phyloP scores from a whole-genome alignment of 2,329 filamentous ascomycete species.

The Cytospora mali region DNA sequence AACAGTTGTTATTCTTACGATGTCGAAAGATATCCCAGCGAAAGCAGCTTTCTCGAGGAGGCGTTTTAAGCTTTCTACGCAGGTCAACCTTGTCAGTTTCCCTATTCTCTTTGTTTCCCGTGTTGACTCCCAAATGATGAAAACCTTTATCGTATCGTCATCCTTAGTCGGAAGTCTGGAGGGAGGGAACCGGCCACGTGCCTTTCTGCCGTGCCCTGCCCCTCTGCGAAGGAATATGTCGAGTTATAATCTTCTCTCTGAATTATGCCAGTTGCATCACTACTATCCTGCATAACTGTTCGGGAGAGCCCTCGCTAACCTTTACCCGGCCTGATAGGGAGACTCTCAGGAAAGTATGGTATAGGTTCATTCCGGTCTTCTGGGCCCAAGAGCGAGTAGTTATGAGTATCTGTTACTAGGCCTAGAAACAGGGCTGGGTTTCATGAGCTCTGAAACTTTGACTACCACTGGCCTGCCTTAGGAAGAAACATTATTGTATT shows the following conservation, averaged over 20 bases:
- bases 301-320: background rate
- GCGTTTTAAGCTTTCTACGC: background rate
- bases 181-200: slow-evolving; percentile 34
- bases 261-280: slow-evolving; percentile 29
- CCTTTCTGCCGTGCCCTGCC: slow-evolving; percentile 34
- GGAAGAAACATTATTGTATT: background rate
- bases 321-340: background rate
- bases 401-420: background rate
- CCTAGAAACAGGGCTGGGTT: background rate
- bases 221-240: slow-evolving; percentile 40
- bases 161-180: slow-evolving; percentile 83
- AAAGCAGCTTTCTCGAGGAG: background rate
- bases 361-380: background rate
- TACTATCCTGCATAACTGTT: background rate
- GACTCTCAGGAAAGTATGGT: background rate
- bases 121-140: slow-evolving; percentile 67
- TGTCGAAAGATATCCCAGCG: background rate
- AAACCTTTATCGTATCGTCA: slow-evolving; percentile 80
- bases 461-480: background rate
- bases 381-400: background rate
- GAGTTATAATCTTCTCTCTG: slow-evolving; percentile 57
- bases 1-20: slow-evolving; percentile 22
- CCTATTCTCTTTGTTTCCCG: slow-evolving; percentile 7
- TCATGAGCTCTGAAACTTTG: background rate
- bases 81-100: slow-evolving; percentile 11